Evolutionary conservation across 768 basidiomycete species (phyloP).

Genomic region (Roridomyces roridus): DNA sequence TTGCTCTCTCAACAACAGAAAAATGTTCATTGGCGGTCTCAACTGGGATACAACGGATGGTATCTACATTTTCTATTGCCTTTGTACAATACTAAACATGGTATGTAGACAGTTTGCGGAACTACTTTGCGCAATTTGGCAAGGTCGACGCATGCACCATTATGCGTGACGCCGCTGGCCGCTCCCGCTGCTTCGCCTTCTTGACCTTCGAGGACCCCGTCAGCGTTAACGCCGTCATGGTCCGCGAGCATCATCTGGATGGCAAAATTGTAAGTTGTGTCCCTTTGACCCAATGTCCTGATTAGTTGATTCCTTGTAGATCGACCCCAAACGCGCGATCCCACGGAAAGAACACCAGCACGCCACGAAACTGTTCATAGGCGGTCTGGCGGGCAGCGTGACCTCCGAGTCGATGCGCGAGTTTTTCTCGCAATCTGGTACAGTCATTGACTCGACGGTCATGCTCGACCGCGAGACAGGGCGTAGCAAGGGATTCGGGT

Average conservation of each 20-base stretch:
- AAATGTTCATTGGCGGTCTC: constrained; percentile 99
- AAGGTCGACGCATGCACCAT: constrained; percentile 97
- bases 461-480: constrained; percentile 98
- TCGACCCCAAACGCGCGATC: constrained; percentile 99
- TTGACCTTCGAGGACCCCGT: constrained; percentile 93
- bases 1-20: constrained; percentile 64
- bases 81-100: no score
- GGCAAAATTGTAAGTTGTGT: constrained; percentile 88
- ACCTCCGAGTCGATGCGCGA: constrained; percentile 93
- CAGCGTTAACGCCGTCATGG: constrained; percentile 95
- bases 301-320: no score
- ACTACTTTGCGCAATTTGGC: constrained; percentile 96
- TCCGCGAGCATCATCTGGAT: constrained; percentile 92
- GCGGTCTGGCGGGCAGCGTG: constrained; percentile 89
- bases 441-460: constrained; percentile 96
- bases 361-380: constrained; percentile 95
- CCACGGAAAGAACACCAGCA: constrained; percentile 94
- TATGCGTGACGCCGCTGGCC: constrained; percentile 95
- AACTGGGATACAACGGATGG: constrained; percentile 99
- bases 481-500: constrained; percentile 96
- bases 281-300: constrained; percentile 10
- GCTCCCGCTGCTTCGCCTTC: constrained; percentile 97
- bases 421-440: constrained; percentile 93
- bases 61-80: constrained; percentile 54
- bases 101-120: constrained; percentile 80